Percentiles rank a stretch among this genome's conserved stretches.
Conservation (phyloP, 257 asterid species). For the Penstemon davidsonii region DNA sequence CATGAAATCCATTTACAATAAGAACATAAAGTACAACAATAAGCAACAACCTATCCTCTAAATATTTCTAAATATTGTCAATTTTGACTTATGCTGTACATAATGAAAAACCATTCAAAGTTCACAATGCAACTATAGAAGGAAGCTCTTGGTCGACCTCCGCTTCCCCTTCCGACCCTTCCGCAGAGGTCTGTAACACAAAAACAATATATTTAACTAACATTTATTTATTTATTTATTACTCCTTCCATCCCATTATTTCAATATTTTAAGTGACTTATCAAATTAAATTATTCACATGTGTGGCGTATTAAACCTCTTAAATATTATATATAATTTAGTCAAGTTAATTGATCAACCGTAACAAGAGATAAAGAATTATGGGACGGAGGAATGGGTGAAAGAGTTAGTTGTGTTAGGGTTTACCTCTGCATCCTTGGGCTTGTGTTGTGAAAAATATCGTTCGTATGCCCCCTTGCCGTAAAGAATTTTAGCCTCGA, state of each 20-base stretch:
- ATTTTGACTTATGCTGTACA: constrained; percentile 50
- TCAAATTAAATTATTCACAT: no score
- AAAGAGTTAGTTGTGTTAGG: neutral
- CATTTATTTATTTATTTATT: no score
- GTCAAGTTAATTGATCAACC: no score
- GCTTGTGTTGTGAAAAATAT: constrained; percentile 53
- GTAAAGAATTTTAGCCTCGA: constrained; percentile 81
- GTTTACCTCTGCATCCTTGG: constrained; percentile 57
- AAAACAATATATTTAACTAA: neutral
- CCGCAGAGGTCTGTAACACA: constrained; percentile 44
- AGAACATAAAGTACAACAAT: constrained; percentile 32
- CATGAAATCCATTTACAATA: constrained; percentile 3
- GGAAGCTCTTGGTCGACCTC: constrained; percentile 93
- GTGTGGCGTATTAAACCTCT: no score
- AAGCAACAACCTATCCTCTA: constrained; percentile 35
- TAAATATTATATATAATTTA: no score
- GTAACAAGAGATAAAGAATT: no score
- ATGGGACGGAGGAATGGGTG: neutral
- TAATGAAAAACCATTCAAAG: constrained; percentile 23
- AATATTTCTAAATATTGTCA: constrained; percentile 25
- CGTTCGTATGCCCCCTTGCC: constrained; percentile 75
- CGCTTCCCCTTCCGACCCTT: constrained; percentile 64
- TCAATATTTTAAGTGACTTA: no score
- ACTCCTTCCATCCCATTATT: no score
- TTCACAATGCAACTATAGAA: constrained; percentile 82